Evolutionary conservation across 768 basidiomycete species (phyloP), one percentile per base, ranked within the genome.

Genomic region (Kwoniella pini): DNA sequence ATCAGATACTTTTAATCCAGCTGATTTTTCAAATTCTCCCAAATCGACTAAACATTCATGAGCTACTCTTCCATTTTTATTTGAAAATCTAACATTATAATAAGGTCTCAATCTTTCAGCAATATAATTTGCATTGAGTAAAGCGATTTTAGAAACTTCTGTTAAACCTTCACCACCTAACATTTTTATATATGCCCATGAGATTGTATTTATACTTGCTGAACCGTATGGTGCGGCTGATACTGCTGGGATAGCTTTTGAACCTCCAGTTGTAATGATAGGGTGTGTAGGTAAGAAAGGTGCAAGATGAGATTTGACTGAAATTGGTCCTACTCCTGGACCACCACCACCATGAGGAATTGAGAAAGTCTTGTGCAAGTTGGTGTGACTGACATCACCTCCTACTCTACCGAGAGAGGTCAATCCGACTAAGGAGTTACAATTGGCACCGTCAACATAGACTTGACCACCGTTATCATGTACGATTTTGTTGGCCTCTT

Each of bases 101-200:
- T 92, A 85, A 15, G 84, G 85, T 48, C 87, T 84, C 31, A 99
- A 85, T 46, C 91, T 85, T 70, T 87, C 84, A 19, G 94, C 93
- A 85, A 97, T 96, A 79, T 98, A 99, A 79, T 99, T 99, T 49
- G 96, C 96, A 72, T 87, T 97, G 42, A 99, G 84, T 28, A 99
- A 83, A 1, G 96, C 91, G 28, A 90, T 80, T 69, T 88, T 89
- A 2, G 93, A 89, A 0, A 92, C 87, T 60, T 91, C 84, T 22
- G 86, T 84, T 26, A 99, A 84, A 6, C 96, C 96, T 56, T 85
- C 81, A 7, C 94, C 95, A 26, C 96, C 96, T n/a, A 99, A 85
- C 96, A 99, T 98, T 81, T 90, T 95, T 83, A 96, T 91, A 79
- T 96, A 99, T 12, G 96, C 95, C 94, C 95, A 98, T 0, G 94